These are phyloP conservation scores for Dryas octopetala DNA, from an alignment of 306 rosid species.

Conservation along the genomic window DNA sequence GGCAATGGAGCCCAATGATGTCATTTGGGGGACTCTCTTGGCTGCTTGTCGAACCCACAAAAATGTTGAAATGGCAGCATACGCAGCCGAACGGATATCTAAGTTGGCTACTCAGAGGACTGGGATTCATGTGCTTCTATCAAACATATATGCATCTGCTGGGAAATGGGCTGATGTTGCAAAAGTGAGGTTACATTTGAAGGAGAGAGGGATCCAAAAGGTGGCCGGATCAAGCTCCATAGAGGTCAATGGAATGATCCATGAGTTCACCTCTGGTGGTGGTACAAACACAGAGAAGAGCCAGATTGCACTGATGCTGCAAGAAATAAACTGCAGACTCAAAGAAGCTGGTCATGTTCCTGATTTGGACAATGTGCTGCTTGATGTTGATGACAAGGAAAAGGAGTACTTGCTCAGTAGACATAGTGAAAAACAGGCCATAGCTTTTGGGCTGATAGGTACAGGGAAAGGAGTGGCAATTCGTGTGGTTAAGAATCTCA, in stretches of 20 bases:
- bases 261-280: slow-evolving; percentile 66
- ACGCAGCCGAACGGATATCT: slow-evolving; percentile 52
- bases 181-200: slow-evolving; percentile 69
- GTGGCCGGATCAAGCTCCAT: slow-evolving; percentile 65
- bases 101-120: slow-evolving; percentile 49
- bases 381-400: slow-evolving; percentile 66
- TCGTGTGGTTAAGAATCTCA: slow-evolving; percentile 69
- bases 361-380: slow-evolving; percentile 65
- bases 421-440: slow-evolving; percentile 79
- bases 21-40: slow-evolving; percentile 75
- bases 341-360: slow-evolving; percentile 62
- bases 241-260: slow-evolving; percentile 58
- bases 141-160: slow-evolving; percentile 75
- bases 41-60: slow-evolving; percentile 72
- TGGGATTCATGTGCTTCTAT: slow-evolving; percentile 62
- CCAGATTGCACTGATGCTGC: slow-evolving; percentile 52
- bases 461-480: slow-evolving; percentile 47
- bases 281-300: slow-evolving; percentile 47
- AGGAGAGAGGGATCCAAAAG: slow-evolving; percentile 61
- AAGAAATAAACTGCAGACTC: slow-evolving; percentile 60
- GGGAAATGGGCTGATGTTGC: slow-evolving; percentile 81
- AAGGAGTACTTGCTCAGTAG: slow-evolving; percentile 60
- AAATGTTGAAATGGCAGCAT: slow-evolving; percentile 53
- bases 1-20: slow-evolving; percentile 75
- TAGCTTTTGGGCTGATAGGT: slow-evolving; percentile 67